phyloP scores from a whole-genome alignment of 306 rosid species.

The Quercus wislizeni region DNA sequence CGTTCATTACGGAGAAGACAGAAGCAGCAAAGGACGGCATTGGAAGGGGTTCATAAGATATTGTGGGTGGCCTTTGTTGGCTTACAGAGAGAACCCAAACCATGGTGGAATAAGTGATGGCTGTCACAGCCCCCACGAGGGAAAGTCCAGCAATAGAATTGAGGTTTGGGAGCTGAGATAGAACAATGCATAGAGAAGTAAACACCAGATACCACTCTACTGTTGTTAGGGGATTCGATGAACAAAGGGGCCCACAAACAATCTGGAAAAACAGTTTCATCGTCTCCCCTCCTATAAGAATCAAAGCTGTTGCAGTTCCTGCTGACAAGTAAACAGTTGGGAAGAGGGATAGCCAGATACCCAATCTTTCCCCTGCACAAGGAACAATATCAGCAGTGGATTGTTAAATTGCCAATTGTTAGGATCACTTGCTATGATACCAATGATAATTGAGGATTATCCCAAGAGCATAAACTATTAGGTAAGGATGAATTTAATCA shows the following conservation, averaged over 20 bases:
- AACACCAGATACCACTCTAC: conserved; percentile 98
- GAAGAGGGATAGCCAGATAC: conserved; percentile 96
- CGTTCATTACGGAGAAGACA: conserved; percentile 74
- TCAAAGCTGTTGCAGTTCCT: conserved; percentile 96
- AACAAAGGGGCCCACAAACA: conserved; percentile 86
- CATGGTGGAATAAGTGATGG: conserved; percentile 95
- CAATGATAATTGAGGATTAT: too few species aligned
- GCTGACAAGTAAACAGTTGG: conserved; percentile 97
- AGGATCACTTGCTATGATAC: too few species aligned
- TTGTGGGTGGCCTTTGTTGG: conserved; percentile 76
- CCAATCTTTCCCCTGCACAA: conserved; percentile 87
- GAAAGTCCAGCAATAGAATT: conserved; percentile 98
- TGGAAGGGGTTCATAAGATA: conserved; percentile 80
- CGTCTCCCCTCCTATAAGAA: conserved; percentile 97
- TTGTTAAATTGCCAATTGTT: neutral
- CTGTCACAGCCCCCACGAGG: conserved; percentile 92
- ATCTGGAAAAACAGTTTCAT: conserved; percentile 96
- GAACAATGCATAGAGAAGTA: conserved; percentile 86
- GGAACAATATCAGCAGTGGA: neutral
- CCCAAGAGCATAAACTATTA: too few species aligned
- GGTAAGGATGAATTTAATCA: too few species aligned
- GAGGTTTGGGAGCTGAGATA: conserved; percentile 98
- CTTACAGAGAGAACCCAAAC: conserved; percentile 97
- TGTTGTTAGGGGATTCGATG: conserved; percentile 88
- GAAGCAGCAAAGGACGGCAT: conserved; percentile 56